These are phyloP conservation scores for Pholiota microspora DNA, from an alignment of 768 basidiomycete genomes.

Conservation along the genomic window DNA sequence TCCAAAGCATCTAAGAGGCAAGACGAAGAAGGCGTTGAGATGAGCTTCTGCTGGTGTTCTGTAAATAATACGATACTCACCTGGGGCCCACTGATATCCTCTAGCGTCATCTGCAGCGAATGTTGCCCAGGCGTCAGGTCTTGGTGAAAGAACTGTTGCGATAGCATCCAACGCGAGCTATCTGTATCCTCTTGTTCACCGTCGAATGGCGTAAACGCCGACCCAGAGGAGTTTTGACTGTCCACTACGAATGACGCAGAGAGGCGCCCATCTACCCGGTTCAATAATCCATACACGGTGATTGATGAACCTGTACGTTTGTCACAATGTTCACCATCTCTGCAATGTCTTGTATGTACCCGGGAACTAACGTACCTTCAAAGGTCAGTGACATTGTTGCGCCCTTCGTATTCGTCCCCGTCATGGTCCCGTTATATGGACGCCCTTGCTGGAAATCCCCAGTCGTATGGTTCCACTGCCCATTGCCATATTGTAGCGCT, in stretches of 20 bases:
- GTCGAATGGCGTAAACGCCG: conserved; percentile 7
- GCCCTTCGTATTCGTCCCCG: conserved; percentile 2
- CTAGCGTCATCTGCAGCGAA: conserved; percentile 8
- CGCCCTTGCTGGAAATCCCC: conserved; percentile 5
- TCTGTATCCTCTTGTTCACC: conserved; percentile 11
- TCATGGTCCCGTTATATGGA: conserved; percentile 8
- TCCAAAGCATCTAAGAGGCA: conserved; percentile 12
- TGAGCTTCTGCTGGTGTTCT: no score
- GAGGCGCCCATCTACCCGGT: conserved; percentile 16
- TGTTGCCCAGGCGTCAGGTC: conserved; percentile 16
- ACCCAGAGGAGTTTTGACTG: neutral
- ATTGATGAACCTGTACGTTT: conserved; percentile 11
- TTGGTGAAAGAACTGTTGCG: conserved; percentile 16
- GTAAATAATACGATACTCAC: conserved; percentile 6
- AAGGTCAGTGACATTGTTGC: conserved; percentile 12
- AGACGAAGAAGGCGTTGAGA: no score
- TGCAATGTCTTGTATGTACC: no score
- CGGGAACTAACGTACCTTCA: conserved; percentile 10
- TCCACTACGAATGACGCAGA: conserved; percentile 16
- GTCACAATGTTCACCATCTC: no score
- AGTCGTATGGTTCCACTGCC: conserved; percentile 9
- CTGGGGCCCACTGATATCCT: conserved; percentile 14
- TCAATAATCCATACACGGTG: conserved; percentile 17
- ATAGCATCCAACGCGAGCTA: conserved; percentile 9
- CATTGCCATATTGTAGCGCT: conserved; percentile 6